Evolutionary conservation across 108 stramenopile species (phyloP).

Genomic region (Aurantiochytrium sp.): DNA sequence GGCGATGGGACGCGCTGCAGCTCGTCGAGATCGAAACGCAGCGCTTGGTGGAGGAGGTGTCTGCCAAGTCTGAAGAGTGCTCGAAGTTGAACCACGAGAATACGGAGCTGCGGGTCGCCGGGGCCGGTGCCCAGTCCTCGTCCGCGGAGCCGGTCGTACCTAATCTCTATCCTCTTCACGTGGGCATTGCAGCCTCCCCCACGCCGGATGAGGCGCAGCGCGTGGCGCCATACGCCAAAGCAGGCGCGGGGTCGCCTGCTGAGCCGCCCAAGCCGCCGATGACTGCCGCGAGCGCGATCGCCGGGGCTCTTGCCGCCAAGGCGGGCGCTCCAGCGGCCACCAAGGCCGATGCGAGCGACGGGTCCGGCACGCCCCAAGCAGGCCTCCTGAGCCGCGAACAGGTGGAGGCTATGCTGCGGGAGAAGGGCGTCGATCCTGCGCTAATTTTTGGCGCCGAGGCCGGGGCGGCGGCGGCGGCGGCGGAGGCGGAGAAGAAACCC

Average conservation of each 20-base stretch:
- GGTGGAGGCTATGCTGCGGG: not conserved
- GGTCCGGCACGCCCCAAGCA: too few relatives aligned
- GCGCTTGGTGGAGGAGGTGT: not conserved
- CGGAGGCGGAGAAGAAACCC: not conserved
- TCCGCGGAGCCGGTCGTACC: too few relatives aligned
- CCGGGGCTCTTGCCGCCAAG: not conserved
- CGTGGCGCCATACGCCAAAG: too few relatives aligned
- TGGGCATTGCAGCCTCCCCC: too few relatives aligned
- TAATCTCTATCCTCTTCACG: too few relatives aligned
- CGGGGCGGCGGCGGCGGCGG: not conserved
- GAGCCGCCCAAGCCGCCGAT: too few relatives aligned
- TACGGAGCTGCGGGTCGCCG: not conserved
- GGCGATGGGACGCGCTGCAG: not conserved
- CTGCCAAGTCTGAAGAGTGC: conserved; percentile 7
- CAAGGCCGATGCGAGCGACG: too few relatives aligned
- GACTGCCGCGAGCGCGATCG: not conserved
- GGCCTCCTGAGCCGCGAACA: not conserved
- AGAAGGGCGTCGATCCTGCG: not conserved
- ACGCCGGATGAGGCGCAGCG: too few relatives aligned
- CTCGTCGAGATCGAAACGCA: not conserved
- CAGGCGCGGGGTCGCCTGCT: too few relatives aligned
- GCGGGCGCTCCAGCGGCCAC: not conserved
- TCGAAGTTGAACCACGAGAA: not conserved
- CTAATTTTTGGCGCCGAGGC: not conserved
- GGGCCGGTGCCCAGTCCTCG: not conserved